These are phyloP conservation scores for Mycosphaerelloides madeirae DNA, from an alignment of 2,329 filamentous ascomycete species.

Conservation along the genomic window DNA sequence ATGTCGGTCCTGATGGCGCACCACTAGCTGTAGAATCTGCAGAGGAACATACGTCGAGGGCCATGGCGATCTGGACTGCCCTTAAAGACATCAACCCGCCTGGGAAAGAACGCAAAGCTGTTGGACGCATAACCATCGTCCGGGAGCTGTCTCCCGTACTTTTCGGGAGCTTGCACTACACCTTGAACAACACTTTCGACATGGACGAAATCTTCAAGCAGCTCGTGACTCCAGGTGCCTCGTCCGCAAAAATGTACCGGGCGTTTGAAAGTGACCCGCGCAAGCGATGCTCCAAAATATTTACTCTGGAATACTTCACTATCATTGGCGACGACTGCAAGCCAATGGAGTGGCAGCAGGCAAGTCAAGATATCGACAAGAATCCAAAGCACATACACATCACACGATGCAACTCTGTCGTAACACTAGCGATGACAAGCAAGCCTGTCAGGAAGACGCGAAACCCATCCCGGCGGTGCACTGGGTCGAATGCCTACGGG, in stretches of 20 bases:
- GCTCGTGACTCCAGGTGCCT: constrained; percentile 46
- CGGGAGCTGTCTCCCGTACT: constrained; percentile 58
- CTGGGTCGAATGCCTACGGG: constrained; percentile 41
- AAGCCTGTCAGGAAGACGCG: constrained; percentile 47
- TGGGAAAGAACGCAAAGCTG: constrained; percentile 40
- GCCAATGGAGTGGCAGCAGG: constrained; percentile 57
- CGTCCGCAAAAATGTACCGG: constrained; percentile 39
- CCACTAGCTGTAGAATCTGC: constrained; percentile 37
- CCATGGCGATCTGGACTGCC: constrained; percentile 33
- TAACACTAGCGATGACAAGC: constrained; percentile 55
- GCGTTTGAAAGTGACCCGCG: constrained; percentile 44
- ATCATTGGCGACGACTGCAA: constrained; percentile 52
- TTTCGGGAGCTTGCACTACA: constrained; percentile 56
- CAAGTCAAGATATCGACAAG: constrained; percentile 41
- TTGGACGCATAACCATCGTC: constrained; percentile 57
- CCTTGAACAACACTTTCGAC: constrained; percentile 55
- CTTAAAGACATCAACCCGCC: constrained; percentile 36
- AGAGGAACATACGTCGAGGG: constrained; percentile 33
- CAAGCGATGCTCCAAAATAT: constrained; percentile 56
- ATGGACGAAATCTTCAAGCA: constrained; percentile 57
- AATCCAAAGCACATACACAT: constrained; percentile 51
- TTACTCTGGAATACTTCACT: constrained; percentile 63
- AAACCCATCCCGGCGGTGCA: constrained; percentile 47
- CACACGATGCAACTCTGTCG: constrained; percentile 55
- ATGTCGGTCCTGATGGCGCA: constrained; percentile 47